These are phyloP conservation scores for Sclerotinia nivalis DNA, from an alignment of 2,329 filamentous ascomycete genomes.

Conservation along the genomic window DNA sequence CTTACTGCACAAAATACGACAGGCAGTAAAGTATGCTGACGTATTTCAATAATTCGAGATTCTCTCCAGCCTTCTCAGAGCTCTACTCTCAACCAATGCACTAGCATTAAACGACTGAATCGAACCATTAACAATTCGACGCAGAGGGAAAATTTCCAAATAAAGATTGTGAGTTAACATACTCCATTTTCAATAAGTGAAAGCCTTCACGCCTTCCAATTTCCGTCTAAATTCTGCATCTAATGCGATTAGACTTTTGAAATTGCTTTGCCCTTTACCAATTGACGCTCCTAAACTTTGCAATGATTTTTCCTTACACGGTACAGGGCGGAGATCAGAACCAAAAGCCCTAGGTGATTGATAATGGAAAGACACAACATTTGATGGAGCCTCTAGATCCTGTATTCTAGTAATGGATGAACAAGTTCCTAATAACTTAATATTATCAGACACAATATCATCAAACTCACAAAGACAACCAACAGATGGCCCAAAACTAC, in stretches of 20 bases:
- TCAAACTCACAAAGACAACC: slow-evolving; percentile 14
- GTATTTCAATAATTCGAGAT: slow-evolving; percentile 43
- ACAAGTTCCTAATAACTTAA: slow-evolving; percentile 7
- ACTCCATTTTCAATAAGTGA: slow-evolving; percentile 1
- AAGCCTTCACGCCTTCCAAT: background rate
- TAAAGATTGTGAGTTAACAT: background rate
- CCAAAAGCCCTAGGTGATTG: background rate
- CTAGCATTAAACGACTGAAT: slow-evolving; percentile 35
- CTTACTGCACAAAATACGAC: slow-evolving; percentile 39
- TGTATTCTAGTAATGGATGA: background rate
- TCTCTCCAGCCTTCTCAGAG: slow-evolving; percentile 40
- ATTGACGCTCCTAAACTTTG: background rate
- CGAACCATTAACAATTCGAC: background rate
- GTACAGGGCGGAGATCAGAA: background rate
- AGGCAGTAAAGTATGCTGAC: slow-evolving; percentile 45
- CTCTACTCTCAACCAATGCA: slow-evolving; percentile 36
- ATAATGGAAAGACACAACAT: background rate
- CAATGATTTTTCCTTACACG: background rate
- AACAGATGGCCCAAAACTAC: slow-evolving; percentile 13
- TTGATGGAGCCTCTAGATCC: background rate
- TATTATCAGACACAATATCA: slow-evolving; percentile 7
- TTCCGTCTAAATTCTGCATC: background rate
- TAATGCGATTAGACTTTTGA: background rate
- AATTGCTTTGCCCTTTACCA: no score
- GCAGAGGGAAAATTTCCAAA: background rate